Conservation (phyloP, 331 rosid species). For the Malus hybrid region DNA sequence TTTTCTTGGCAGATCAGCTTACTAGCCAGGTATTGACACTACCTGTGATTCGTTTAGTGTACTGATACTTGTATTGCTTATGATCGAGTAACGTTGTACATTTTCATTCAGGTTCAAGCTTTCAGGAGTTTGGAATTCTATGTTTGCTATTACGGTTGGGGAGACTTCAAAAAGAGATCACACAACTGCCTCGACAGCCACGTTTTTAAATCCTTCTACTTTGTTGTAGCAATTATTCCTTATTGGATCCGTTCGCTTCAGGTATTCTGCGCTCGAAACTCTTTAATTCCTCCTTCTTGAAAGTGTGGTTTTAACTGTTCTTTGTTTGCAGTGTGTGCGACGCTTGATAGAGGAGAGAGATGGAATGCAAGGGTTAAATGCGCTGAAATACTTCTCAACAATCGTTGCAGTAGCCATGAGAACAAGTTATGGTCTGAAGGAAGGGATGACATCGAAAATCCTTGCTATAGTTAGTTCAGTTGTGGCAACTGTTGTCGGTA, state of each 20-base stretch:
- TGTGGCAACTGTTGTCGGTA: slow-evolving; percentile 47
- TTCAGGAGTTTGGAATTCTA: slow-evolving; percentile 70
- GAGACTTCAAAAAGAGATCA: slow-evolving; percentile 52
- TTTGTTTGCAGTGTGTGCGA: slow-evolving; percentile 46
- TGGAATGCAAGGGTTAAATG: slow-evolving; percentile 47
- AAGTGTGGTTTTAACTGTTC: slow-evolving; percentile 10
- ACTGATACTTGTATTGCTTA: background rate
- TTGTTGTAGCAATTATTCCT: slow-evolving; percentile 61
- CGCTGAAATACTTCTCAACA: slow-evolving; percentile 51
- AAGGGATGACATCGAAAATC: slow-evolving; percentile 26
- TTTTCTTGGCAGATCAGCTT: slow-evolving; percentile 76
- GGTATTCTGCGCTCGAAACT: slow-evolving; percentile 24
- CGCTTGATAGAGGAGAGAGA: slow-evolving; percentile 58
- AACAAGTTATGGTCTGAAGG: slow-evolving; percentile 35
- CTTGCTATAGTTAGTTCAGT: slow-evolving; percentile 46
- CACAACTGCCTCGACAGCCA: slow-evolving; percentile 43
- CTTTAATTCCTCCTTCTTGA: background rate
- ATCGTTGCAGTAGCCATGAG: slow-evolving; percentile 58
- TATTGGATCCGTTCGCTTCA: slow-evolving; percentile 67
- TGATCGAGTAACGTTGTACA: background rate
- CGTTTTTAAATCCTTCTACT: slow-evolving; percentile 40
- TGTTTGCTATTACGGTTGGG: slow-evolving; percentile 64
- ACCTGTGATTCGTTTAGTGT: background rate
- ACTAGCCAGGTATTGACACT: slow-evolving; percentile 57
- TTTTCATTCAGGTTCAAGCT: slow-evolving; percentile 57